Base-by-base conservation (phyloP, 192 early-diverging fungal species). In the Mortierella hygrophila region DNA sequence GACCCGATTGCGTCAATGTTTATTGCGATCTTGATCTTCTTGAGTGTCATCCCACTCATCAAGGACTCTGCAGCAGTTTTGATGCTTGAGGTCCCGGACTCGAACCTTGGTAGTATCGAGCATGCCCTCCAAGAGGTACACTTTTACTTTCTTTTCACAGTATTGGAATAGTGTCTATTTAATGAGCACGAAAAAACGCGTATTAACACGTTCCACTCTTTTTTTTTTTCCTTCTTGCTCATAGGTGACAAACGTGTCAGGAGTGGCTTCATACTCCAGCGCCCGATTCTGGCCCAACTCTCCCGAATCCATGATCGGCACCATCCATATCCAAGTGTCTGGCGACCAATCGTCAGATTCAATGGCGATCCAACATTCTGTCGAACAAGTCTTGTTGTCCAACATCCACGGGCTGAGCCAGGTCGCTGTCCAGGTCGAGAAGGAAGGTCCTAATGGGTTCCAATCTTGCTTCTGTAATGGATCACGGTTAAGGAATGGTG, bases 1-100 rank as follows among this genome's bases (percentile, higher is more conserved):
- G 98, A 99, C 88, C 98, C 98, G 0, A 92, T 98, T 54, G 96
- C 97, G 40, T 99, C 98, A 20, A 93, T 99, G 68, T 93, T 97
- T 68, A 99, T 99, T 84, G 95, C 96, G 0, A 82, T 94, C 9
- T 88, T 99, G 38, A 99, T 97, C 55, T 94, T 99, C 76, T 88
- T 94, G 83, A 94, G 93, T 54, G 95, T 96, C 7, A 93, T 97
- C 70, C 97, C 98, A 1, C 90, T 99, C 21, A 95, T 99, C 35
- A 92, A 91, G 52, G 89, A 93, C 76, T 95, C 95, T 2, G 91
- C 93, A 21, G 73, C 83, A 6, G 90, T 93, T 0, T 71, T 94
- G 72, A 92, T 93, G 92, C 79, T 92, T 26, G 81, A 86, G 76
- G 82, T 91, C 2, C 81, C 82, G 26, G 89, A 91, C 68, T 29